Evolutionary conservation across 2,329 filamentous ascomycete species (phyloP).

Genomic region (Aspergillus amoenus): DNA sequence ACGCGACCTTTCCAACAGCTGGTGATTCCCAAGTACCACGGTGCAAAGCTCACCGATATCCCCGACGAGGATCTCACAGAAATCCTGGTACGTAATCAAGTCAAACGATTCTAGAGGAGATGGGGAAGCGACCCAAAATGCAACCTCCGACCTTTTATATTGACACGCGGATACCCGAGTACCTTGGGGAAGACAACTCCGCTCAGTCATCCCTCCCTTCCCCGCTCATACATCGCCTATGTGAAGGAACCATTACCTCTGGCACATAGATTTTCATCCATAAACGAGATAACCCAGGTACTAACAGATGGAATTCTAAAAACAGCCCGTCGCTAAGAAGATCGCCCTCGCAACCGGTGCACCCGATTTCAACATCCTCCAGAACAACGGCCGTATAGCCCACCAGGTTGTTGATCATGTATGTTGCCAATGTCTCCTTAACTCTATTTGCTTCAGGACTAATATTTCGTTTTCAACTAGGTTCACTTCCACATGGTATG

Average conservation of each 20-base stretch:
- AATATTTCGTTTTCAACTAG: slow-evolving; percentile 40
- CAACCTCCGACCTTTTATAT: background rate
- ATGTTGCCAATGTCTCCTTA: slow-evolving; percentile 32
- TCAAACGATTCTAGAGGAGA: background rate
- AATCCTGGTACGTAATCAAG: slow-evolving; percentile 62
- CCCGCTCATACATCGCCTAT: background rate
- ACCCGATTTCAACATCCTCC: slow-evolving; percentile 85
- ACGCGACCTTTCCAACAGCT: slow-evolving; percentile 58
- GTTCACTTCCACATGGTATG: slow-evolving; percentile 91
- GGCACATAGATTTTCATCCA: background rate
- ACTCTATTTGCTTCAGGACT: background rate
- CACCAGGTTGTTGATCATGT: slow-evolving; percentile 94
- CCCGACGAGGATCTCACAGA: slow-evolving; percentile 84
- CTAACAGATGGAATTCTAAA: background rate
- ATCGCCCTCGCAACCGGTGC: slow-evolving; percentile 75
- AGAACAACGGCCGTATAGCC: slow-evolving; percentile 91
- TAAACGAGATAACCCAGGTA: background rate
- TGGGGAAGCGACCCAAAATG: background rate
- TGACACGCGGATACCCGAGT: slow-evolving; percentile 18
- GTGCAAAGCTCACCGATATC: slow-evolving; percentile 86
- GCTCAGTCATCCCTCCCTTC: background rate
- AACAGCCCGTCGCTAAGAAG: slow-evolving; percentile 77
- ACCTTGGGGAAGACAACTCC: slow-evolving; percentile 21
- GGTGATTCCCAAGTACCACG: slow-evolving; percentile 93
- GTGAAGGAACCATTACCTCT: too few relatives aligned